Percentiles rank a stretch among this genome's conserved stretches.
Evolutionary conservation across 2,329 filamentous ascomycete genomes (phyloP).

Genomic region (Colletotrichum sp.): DNA sequence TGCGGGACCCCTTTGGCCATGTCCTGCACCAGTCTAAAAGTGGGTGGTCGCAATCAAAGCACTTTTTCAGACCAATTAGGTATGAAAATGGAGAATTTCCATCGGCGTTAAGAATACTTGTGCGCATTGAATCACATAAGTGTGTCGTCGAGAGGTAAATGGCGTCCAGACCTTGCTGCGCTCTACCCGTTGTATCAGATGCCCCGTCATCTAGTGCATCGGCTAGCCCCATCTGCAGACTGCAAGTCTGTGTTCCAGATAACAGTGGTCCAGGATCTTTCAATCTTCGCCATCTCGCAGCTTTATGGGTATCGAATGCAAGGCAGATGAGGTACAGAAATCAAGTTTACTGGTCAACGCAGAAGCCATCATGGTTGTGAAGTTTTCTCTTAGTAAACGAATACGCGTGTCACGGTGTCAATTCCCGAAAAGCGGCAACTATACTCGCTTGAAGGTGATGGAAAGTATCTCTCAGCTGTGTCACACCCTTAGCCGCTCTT

Average conservation of each 20-base stretch:
- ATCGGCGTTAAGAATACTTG: neutral
- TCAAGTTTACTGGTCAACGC: neutral
- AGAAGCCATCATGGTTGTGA: neutral
- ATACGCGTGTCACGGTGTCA: neutral
- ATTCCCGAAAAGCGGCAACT: neutral
- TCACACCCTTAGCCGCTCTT: neutral
- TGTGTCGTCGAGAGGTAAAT: neutral
- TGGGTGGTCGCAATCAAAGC: neutral
- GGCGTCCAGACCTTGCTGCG: neutral
- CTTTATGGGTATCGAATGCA: neutral
- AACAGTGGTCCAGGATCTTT: neutral
- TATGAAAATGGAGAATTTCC: neutral
- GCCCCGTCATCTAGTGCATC: neutral
- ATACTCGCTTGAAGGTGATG: neutral
- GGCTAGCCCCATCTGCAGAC: neutral
- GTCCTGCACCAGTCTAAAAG: neutral
- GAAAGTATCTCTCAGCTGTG: neutral
- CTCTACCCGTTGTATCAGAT: neutral
- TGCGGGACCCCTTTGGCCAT: neutral
- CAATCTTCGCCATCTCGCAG: neutral
- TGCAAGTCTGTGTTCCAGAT: neutral
- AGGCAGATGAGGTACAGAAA: neutral
- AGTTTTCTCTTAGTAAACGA: neutral
- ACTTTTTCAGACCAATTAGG: neutral
- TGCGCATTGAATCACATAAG: neutral